Evolutionary conservation across 345 rosid genomes (phyloP), one percentile per base, ranked within the genome.

Genomic region (Clarkia xantiana): DNA sequence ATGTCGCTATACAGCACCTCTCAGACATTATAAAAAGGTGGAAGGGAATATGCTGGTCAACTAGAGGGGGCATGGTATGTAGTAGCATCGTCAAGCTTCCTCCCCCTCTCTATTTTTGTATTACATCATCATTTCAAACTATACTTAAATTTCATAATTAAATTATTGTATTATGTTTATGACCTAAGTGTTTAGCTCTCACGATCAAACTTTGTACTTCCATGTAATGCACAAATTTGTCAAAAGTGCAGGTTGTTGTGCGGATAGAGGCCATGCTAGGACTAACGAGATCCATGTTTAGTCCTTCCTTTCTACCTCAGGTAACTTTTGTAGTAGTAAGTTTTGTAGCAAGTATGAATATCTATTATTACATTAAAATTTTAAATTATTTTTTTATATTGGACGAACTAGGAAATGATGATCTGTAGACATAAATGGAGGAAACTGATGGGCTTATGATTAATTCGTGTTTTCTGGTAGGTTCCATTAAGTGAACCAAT

Each of bases 1-100:
- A 68, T 55, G 63, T 67, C 18, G 79, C 95, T 59, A 16, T 74
- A 15, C 58, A 64, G 15, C 67, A 55, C 57, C 91, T 79, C 55
- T 52, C 63, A 54, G 55, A 64, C 47, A 69, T 71, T 47, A 60
- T 73, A 50, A 54, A 44, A 57, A 77, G 69, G 71, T 81, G 87
- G 91, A 76, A 77, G 60, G 71, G 71, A 47, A 68, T 85, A 65
- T 70, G 71, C 9, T 85, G 91, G 95, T 71, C 79, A n/a, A 73
- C 75, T 65, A 69, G 81, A 64, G 95, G 84, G 56, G 87, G 91
- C 73, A 67, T 73, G 83, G 83, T 81, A 81, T 54, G 77, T 40
- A 48, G 49, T 51, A 29, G 36, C 36, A 29, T 5, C 36, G 8
- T 29, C 25, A 2, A 22, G 5, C 25, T 22, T 22, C 25, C 25